These are phyloP conservation scores for Alnus rubra DNA, from an alignment of 306 rosid species.

Conservation along the genomic window DNA sequence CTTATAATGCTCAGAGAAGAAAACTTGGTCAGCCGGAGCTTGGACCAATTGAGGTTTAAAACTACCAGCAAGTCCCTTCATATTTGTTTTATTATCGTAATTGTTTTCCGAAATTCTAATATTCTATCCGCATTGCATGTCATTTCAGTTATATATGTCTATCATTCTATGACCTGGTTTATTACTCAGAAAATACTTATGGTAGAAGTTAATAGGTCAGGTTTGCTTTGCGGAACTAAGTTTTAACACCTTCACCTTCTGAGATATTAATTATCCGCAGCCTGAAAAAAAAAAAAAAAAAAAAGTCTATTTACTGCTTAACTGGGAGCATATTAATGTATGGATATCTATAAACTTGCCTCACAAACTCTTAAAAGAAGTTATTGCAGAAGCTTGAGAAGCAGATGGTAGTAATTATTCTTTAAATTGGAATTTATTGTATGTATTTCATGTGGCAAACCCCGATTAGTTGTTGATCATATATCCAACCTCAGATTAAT, in stretches of 20 bases:
- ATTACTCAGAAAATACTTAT: neutral
- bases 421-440: neutral
- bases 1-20: constrained; percentile 80
- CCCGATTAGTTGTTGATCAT: neutral
- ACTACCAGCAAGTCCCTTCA: neutral
- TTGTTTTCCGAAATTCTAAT: neutral
- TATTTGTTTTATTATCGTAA: neutral
- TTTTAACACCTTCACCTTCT: neutral
- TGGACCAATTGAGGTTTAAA: constrained; percentile 79
- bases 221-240: neutral
- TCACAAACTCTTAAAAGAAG: neutral
- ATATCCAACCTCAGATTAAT: neutral
- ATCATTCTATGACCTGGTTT: neutral
- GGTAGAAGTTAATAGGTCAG: neutral
- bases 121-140: neutral
- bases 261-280: neutral
- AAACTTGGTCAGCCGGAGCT: constrained; percentile 81
- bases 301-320: too few species aligned
- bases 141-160: neutral
- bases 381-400: neutral
- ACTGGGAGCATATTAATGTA: neutral
- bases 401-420: neutral
- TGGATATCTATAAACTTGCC: neutral
- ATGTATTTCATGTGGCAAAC: neutral
- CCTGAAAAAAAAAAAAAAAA: neutral